Evolutionary conservation across 176 grass and related monocot species (phyloP).

Genomic region (Tillandsia leiboldiana): DNA sequence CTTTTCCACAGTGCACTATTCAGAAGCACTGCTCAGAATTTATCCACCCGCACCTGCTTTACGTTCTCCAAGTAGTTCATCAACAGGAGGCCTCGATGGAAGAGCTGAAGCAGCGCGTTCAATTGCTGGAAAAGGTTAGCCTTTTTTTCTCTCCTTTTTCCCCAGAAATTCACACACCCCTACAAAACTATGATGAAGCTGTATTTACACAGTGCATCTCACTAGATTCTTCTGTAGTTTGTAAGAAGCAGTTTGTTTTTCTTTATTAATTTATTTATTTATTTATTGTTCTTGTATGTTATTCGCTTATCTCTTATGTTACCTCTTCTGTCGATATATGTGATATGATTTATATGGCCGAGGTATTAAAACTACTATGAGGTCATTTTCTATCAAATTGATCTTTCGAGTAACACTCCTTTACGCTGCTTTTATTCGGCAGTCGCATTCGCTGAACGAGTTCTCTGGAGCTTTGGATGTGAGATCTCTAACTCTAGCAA

Average conservation of each 20-base stretch:
- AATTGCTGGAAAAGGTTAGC: conserved; percentile 64
- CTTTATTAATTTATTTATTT: too few relatives aligned
- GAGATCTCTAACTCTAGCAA: conserved; percentile 58
- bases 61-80: conserved; percentile 53
- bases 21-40: conserved; percentile 44
- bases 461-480: conserved; percentile 42
- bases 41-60: conserved; percentile 47
- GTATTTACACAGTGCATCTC: neutral
- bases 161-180: neutral
- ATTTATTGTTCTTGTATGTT: too few relatives aligned
- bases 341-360: too few relatives aligned
- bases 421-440: neutral
- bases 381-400: too few relatives aligned
- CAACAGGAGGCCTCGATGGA: conserved; percentile 40
- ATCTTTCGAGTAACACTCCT: too few relatives aligned
- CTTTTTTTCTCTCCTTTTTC: conserved; percentile 10
- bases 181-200: neutral
- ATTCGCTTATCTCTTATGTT: too few relatives aligned
- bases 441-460: conserved; percentile 39
- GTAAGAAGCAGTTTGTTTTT: too few relatives aligned
- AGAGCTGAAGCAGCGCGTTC: conserved; percentile 35
- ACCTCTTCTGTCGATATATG: too few relatives aligned
- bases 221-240: too few relatives aligned
- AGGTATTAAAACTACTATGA: too few relatives aligned
- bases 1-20: conserved; percentile 43